Base-by-base conservation (phyloP, 2,329 filamentous ascomycete genomes). In the Tricladium varicosporioides region DNA sequence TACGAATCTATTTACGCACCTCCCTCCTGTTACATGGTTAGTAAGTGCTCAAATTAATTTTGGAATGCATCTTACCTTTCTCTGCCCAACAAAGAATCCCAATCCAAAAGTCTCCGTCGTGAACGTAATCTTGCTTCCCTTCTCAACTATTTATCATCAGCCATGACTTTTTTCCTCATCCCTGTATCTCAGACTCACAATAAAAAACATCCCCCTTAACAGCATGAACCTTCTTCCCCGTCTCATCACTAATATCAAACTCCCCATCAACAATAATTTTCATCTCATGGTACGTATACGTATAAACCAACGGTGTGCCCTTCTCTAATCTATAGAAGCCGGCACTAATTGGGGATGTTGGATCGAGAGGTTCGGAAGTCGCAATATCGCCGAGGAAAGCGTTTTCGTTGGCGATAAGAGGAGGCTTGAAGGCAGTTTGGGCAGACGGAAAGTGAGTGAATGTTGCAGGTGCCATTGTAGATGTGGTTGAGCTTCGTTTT, bases 261-360 rank as follows among this genome's bases (percentile, higher is more conserved):
- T 79, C 76, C 15, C 83, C 84, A 63, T 86, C 83, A 7, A 86
- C 71, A 60, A 86, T 84, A 64, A 87, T 86, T 74, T 86, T 86
- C 81, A 85, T 85, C 73, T 86, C 84, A 63, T 86, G 77, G 70
- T 86, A 87, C 48, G 78, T 82, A 66, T 86, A 86, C 47, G 78
- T 79, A 71, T 87, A 87, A 5, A 84, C 79, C 15, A 87, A 76
- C 1, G 82, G 81, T 0, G 81, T 83, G 59, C 84, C 83, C 61
- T 83, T 83, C 64, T 86, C 82, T 5, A 86, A 74, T 9, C 83
- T 76, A 71, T 85, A 87, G 71, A 87, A 81, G 27, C 84, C 84
- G 8, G 75, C 75, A 1, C 77, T 79, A 62, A 86, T 80, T 49
- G 83, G 83, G 54, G 78, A 77, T 11, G 78, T 75, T 33, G 78